Conservation (phyloP, 129 eudicot genomes). For the Chrysanthemum lavandulifolium region DNA sequence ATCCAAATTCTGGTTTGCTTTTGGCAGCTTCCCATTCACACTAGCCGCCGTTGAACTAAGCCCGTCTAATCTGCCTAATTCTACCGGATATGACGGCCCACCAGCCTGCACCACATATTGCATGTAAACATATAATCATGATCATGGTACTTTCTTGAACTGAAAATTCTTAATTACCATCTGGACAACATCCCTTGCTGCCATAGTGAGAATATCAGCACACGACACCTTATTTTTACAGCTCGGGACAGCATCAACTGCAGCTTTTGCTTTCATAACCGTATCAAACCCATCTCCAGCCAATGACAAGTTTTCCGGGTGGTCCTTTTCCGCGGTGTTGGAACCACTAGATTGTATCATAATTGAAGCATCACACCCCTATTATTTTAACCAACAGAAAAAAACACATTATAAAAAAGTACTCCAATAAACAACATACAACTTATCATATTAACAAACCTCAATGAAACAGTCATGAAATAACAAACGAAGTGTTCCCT, state of each 20-base stretch:
- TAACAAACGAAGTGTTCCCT: slow-evolving; percentile 73
- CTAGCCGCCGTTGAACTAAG: slow-evolving; percentile 56
- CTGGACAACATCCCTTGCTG: slow-evolving; percentile 72
- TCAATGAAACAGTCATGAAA: slow-evolving; percentile 90
- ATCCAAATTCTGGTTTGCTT: slow-evolving; percentile 54
- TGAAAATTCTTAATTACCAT: slow-evolving; percentile 31
- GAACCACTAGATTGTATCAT: slow-evolving; percentile 50
- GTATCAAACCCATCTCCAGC: slow-evolving; percentile 92
- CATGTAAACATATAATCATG: not conserved
- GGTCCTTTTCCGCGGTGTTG: slow-evolving; percentile 74
- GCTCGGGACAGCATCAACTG: slow-evolving; percentile 56
- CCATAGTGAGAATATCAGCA: slow-evolving; percentile 87
- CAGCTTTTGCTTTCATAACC: slow-evolving; percentile 75
- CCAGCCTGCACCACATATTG: slow-evolving; percentile 47
- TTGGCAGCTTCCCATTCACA: slow-evolving; percentile 72
- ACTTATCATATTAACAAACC: slow-evolving; percentile 26
- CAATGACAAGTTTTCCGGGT: slow-evolving; percentile 64
- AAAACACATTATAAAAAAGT: slow-evolving; percentile 12
- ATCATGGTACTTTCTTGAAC: not conserved
- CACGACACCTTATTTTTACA: slow-evolving; percentile 82
- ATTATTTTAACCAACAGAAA: not conserved
- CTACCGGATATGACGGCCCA: slow-evolving; percentile 74
- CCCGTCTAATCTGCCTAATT: slow-evolving; percentile 80
- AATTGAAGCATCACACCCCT: slow-evolving; percentile 93
- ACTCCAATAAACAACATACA: not conserved